Evolutionary conservation across 2,329 filamentous ascomycete genomes (phyloP), one percentile per base, ranked within the genome.

Genomic region (Diaporthe aspalathi): DNA sequence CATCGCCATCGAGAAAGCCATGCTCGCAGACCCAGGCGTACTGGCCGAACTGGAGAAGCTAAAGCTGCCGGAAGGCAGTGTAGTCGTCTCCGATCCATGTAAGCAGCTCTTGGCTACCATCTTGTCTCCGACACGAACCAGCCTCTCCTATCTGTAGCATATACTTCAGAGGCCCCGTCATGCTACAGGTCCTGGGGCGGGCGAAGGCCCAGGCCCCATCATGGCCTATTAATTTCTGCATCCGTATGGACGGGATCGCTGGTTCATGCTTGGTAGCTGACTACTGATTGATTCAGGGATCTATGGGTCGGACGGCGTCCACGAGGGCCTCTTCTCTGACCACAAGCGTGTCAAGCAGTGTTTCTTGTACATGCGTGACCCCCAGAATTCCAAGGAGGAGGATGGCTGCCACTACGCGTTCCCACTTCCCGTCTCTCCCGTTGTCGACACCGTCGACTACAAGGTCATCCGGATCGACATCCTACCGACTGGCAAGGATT

Each of bases 361-460:
- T 79, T 92, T 91, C 80, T 79, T 92, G 68, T 93, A 93, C 80
- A 85, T 92, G 80, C 83, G 89, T 27, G 90, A 91, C 74, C 89
- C 90, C 2, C 80, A 83, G 38, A 90, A 92, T 76, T 76, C 87
- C 0, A 77, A 81, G 8, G 88, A 92, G 75, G 79, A 81, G n/a
- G 91, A 93, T 76, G 88, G 87, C 52, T 92, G 91, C 76, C 90
- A 93, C 78, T 93, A 93, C 76, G 89, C 91, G 0, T 86, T 92
- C 74, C 91, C 91, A 1, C 81, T 92, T 2, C 84, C 87, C n/a
- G 89, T 92, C 73, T 91, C 89, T 1, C 91, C 91, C 0, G 91
- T 93, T 24, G 83, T 94, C 52, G 89, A 90, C 76, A 87, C 86
- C 0, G 85, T 86, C 50, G 89, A 85, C 1, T 87, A 88, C 81